These are phyloP conservation scores for Aechmea fasciata DNA, from an alignment of 176 grass and related monocot species.

Conservation along the genomic window DNA sequence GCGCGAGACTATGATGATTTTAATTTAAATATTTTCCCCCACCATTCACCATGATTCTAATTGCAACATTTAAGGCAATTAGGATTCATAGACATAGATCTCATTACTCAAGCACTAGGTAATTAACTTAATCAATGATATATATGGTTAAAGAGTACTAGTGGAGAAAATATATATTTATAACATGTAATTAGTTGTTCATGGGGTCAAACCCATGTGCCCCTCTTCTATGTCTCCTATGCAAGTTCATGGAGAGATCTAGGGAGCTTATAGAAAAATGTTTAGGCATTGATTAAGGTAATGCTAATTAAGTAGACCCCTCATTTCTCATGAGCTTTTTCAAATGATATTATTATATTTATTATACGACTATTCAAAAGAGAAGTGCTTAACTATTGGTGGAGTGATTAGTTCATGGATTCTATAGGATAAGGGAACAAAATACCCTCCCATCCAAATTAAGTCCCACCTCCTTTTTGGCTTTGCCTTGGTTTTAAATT, in stretches of 20 bases:
- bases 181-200: constrained; percentile 30
- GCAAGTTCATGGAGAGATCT: constrained; percentile 14
- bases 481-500: too few relatives aligned
- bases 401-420: too few relatives aligned
- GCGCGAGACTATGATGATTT: too few relatives aligned
- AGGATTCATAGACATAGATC: constrained; percentile 9
- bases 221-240: constrained; percentile 28
- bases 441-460: too few relatives aligned
- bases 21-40: constrained; percentile 23
- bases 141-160: constrained; percentile 50
- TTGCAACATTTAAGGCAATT: constrained; percentile 29
- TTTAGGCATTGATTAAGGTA: constrained; percentile 7
- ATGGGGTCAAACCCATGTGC: constrained; percentile 48
- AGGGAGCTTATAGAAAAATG: neutral
- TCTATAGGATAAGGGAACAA: too few relatives aligned
- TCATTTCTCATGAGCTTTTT: constrained; percentile 4
- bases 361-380: too few relatives aligned
- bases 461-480: too few relatives aligned
- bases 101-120: constrained; percentile 55
- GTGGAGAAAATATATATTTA: constrained; percentile 23
- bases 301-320: neutral
- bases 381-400: too few relatives aligned
- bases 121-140: constrained; percentile 25
- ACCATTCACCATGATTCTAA: constrained; percentile 42
- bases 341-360: neutral